These are phyloP conservation scores for Madurella mycetomatis DNA, from an alignment of 2,329 filamentous ascomycete genomes.

Conservation along the genomic window DNA sequence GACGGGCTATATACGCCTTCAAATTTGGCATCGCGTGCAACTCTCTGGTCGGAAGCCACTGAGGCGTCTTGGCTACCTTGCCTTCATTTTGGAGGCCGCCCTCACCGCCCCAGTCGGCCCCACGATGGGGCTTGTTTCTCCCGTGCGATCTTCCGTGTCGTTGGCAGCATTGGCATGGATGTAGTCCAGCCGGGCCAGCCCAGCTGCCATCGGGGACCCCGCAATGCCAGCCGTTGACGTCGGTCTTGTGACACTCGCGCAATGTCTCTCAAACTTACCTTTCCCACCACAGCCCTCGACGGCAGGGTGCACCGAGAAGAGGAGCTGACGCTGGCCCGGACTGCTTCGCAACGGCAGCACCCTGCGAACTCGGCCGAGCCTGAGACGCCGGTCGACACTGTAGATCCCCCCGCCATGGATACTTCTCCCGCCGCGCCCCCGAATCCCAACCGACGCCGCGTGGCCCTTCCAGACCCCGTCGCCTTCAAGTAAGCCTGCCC, in stretches of 20 bases:
- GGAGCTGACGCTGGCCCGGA: constrained; percentile 33
- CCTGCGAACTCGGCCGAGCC: constrained; percentile 23
- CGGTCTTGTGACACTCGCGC: constrained; percentile 4
- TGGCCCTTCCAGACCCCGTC: constrained; percentile 57
- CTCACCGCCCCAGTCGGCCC: constrained; percentile 1
- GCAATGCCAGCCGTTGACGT: constrained; percentile 9
- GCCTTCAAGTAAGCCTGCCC: constrained; percentile 46
- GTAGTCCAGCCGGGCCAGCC: background rate
- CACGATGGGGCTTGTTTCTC: constrained; percentile 13
- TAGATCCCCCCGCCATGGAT: constrained; percentile 17
- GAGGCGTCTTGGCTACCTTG: background rate
- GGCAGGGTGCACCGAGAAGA: constrained; percentile 36
- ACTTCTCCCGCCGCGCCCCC: constrained; percentile 27
- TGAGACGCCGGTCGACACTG: constrained; percentile 23
- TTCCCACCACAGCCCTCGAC: constrained; percentile 30
- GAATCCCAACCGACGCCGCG: constrained; percentile 36
- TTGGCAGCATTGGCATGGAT: constrained; percentile 11
- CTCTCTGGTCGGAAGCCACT: too few species aligned
- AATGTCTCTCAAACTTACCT: constrained; percentile 40
- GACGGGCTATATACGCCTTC: too few species aligned
- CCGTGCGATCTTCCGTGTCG: constrained; percentile 6
- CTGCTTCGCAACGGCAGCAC: constrained; percentile 27
- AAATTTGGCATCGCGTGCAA: too few species aligned
- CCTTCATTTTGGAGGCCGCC: background rate
- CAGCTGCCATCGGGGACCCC: constrained; percentile 4